Evolutionary conservation across 768 basidiomycete species (phyloP).

Genomic region (Tulasnella sp.): DNA sequence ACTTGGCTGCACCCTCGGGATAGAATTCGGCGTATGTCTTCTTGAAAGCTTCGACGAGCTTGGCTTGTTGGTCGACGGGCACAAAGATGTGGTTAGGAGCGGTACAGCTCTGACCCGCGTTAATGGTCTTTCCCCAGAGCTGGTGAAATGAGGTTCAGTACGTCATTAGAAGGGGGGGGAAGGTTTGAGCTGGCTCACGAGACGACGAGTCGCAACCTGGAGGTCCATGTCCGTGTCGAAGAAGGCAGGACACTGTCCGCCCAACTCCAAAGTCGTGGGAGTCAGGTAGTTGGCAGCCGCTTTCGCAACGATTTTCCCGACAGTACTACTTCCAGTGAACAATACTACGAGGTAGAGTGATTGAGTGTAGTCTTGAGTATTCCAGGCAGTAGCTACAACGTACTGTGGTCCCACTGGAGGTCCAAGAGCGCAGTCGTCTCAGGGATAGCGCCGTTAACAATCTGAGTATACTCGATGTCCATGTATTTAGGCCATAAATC

Average conservation of each 20-base stretch:
- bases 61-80: constrained; percentile 31
- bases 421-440: constrained; percentile 67
- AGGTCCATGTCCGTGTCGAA: constrained; percentile 61
- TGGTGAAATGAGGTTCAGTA: too few relatives aligned
- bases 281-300: constrained; percentile 72
- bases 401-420: constrained; percentile 55
- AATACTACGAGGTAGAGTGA: constrained; percentile 22
- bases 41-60: constrained; percentile 32
- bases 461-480: constrained; percentile 49
- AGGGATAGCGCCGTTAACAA: constrained; percentile 56
- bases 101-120: constrained; percentile 68
- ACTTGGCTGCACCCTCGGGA: constrained; percentile 33
- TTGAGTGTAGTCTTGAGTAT: neutral
- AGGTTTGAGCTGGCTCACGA: constrained; percentile 24
- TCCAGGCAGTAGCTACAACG: constrained; percentile 9
- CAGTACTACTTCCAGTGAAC: constrained; percentile 38
- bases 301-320: constrained; percentile 53
- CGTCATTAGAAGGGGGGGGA: neutral
- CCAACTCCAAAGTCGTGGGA: constrained; percentile 32
- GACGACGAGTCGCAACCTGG: constrained; percentile 50
- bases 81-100: constrained; percentile 49
- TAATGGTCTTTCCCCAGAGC: constrained; percentile 74
- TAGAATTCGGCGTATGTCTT: constrained; percentile 44
- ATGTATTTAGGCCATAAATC: constrained; percentile 67
- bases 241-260: constrained; percentile 60